Evolutionary conservation across 345 rosid species (phyloP).

Genomic region (Orychophragmus violaceus): DNA sequence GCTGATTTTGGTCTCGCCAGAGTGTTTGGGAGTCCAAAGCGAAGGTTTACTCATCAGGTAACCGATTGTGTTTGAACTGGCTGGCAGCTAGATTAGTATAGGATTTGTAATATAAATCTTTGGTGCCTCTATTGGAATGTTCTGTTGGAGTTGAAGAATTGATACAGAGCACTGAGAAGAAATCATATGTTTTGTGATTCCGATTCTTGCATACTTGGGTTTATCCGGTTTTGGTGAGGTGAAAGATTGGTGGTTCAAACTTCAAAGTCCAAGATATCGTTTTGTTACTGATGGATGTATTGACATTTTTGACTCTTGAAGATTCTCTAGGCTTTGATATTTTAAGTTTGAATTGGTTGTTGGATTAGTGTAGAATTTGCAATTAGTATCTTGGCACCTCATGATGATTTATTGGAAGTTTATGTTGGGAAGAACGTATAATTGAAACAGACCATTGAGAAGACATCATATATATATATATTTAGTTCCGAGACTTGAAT

Average conservation of each 20-base stretch:
- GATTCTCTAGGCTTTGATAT: neutral
- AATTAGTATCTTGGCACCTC: neutral
- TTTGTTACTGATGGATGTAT: too few species aligned
- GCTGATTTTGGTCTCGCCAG: slow-evolving; percentile 60
- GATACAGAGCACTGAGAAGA: neutral
- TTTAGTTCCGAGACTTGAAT: neutral
- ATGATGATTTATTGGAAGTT: neutral
- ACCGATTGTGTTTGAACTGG: neutral
- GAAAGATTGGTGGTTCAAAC: neutral
- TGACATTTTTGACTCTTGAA: neutral
- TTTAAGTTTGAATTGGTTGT: neutral
- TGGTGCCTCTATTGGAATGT: neutral
- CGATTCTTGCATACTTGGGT: neutral
- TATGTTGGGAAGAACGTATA: neutral
- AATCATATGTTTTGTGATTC: neutral
- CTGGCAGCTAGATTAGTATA: neutral
- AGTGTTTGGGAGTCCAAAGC: slow-evolving; percentile 56
- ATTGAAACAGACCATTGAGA: neutral
- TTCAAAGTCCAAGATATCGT: too few species aligned
- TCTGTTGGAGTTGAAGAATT: neutral
- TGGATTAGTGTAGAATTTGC: neutral
- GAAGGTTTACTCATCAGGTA: slow-evolving; percentile 62
- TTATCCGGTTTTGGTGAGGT: neutral
- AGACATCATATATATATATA: neutral
- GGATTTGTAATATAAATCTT: neutral